A percentile compares a stretch with the other conserved stretches of the same genome.
Conservation (phyloP, 2,329 filamentous ascomycete species). For the Fonsecaea monophora region DNA sequence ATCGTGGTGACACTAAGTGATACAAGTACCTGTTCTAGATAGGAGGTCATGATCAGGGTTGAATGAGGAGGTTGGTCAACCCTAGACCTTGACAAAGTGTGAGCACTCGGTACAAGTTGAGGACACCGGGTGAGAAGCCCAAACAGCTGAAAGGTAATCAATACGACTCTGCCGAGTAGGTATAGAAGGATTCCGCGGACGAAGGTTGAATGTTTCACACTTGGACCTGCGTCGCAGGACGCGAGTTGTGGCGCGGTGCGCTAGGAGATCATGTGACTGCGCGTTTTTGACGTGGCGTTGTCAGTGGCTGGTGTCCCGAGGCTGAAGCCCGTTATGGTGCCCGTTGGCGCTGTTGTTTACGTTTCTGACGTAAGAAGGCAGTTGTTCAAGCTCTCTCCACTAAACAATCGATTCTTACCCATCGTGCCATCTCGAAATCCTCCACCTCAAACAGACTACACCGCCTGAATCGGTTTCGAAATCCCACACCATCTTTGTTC, state of each 20-base stretch:
- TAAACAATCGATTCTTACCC: conserved; percentile 6
- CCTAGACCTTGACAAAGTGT: background rate
- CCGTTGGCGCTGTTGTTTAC: conserved; percentile 7
- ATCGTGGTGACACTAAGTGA: background rate
- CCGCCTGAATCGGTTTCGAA: background rate
- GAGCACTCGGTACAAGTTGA: background rate
- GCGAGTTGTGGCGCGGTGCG: background rate
- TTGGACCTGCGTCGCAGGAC: background rate
- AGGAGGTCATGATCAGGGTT: background rate
- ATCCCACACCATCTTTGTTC: background rate
- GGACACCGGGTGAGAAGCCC: background rate
- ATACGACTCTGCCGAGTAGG: background rate
- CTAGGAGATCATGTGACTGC: conserved; percentile 14
- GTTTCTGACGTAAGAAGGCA: conserved; percentile 9
- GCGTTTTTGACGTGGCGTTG: conserved; percentile 3
- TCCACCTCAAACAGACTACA: conserved; percentile 5
- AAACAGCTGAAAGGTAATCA: background rate
- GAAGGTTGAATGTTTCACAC: conserved; percentile 3
- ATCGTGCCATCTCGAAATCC: conserved; percentile 13
- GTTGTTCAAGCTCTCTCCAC: conserved; percentile 16
- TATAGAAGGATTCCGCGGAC: background rate
- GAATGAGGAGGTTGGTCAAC: background rate
- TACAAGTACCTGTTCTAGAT: background rate
- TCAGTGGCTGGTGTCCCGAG: background rate
- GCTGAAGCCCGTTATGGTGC: background rate